Percentiles rank a stretch among this genome's conserved stretches.
Conservation (phyloP, 2,329 filamentous ascomycete species). For the Macrophomina phaseolina region DNA sequence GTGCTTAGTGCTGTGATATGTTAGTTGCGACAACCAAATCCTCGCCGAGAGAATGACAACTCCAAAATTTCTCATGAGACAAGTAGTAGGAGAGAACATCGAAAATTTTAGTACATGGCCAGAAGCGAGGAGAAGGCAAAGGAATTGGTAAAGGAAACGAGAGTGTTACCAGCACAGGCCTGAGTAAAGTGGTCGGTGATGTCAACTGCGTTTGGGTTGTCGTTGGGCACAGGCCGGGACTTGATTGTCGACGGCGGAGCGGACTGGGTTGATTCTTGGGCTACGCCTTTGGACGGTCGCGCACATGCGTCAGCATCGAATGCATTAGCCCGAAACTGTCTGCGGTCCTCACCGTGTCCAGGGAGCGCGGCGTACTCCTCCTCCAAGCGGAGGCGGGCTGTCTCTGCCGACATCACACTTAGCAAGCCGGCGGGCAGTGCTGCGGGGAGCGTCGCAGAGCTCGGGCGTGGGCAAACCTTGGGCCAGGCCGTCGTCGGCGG, state of each 20-base stretch:
- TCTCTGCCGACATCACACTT: constrained; percentile 21
- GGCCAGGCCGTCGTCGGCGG: constrained; percentile 7
- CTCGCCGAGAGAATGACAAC: constrained; percentile 1
- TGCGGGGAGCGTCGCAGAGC: constrained; percentile 24
- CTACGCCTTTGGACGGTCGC: constrained; percentile 12
- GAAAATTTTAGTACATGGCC: neutral
- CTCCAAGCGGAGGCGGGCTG: constrained; percentile 25
- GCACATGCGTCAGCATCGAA: constrained; percentile 10
- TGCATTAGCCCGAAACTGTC: neutral
- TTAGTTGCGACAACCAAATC: constrained; percentile 30
- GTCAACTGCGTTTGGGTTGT: constrained; percentile 32
- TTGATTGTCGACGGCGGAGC: constrained; percentile 20
- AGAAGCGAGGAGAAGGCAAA: neutral
- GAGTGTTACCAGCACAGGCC: constrained; percentile 36
- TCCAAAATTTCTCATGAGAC: constrained; percentile 22
- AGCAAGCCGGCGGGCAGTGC: constrained; percentile 14
- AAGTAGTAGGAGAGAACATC: constrained; percentile 25
- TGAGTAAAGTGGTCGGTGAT: constrained; percentile 43
- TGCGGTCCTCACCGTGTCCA: constrained; percentile 12
- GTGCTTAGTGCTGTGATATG: constrained; percentile 67
- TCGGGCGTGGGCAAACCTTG: constrained; percentile 21
- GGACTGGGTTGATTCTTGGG: constrained; percentile 18
- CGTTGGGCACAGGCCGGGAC: constrained; percentile 23
- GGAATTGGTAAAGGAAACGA: neutral
- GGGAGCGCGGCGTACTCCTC: constrained; percentile 21